Evolutionary conservation across 2,329 filamentous ascomycete species (phyloP), one percentile per base, ranked within the genome.

Genomic region (Sordariomycetes sp.): DNA sequence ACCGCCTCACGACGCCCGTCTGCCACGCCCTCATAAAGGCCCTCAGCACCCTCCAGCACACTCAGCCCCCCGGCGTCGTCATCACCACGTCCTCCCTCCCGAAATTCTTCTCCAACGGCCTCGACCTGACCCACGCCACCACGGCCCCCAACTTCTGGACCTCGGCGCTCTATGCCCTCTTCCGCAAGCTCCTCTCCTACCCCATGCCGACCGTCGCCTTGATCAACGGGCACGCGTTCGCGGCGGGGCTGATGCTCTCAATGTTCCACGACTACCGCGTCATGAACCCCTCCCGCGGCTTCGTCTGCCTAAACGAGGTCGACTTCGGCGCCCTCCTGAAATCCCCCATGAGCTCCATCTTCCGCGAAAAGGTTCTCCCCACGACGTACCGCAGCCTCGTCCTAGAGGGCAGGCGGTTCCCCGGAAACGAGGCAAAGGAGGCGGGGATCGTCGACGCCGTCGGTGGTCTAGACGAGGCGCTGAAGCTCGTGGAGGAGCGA

Each of bases 211-310:
- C 88, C 2, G 70, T 94, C 54, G 85, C 87, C n/a, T 74, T 90
- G 10, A 66, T 92, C 57, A 90, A 89, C 64, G 89, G 89, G 24
- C 89, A 95, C 69, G 82, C 85, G 57, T 94, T 90, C 68, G 89
- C 89, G 6, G 89, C 82, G 52, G 89, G 87, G n/a, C 74, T 91
- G 60, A 91, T 94, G 84, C 74, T 87, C 10, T 81, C 87, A 59
- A 88, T 90, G 80, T 82, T 87, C 70, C 87, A 91, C 70, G 88
- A 92, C 72, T 94, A 94, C 73, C 81, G 89, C 32, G 76, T 94
- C 62, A 87, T 89, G 73, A 86, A 86, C 65, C 79, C 85, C 0
- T 65, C 76, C 1, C 76, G 79, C 22, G 89, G 89, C n/a, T 91
- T 82, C 70, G 69, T 88, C 45, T 92, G 89, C 70, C 73, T 94